Conservation (phyloP, 2,329 filamentous ascomycete species). For the Fusarium aywerte region DNA sequence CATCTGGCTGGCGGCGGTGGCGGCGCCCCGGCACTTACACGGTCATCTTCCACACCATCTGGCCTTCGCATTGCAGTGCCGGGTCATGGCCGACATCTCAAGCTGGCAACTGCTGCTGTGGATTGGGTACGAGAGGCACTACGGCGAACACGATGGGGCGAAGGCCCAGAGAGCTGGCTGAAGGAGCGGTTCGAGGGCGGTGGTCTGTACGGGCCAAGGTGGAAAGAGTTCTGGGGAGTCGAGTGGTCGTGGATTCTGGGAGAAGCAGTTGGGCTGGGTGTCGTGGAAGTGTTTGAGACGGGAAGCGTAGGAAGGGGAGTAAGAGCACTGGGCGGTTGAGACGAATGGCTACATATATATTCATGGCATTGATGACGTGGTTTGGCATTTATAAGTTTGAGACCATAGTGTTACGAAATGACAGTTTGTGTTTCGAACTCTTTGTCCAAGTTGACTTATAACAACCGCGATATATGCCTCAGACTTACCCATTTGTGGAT, state of each 20-base stretch:
- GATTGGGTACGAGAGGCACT: slow-evolving; percentile 70
- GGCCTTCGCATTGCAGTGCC: slow-evolving; percentile 70
- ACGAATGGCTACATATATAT: neutral
- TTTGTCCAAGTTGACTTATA: neutral
- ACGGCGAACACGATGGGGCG: slow-evolving; percentile 67
- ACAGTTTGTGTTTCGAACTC: neutral
- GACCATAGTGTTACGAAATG: neutral
- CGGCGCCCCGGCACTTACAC: slow-evolving; percentile 49
- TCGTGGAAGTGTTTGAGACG: slow-evolving; percentile 80
- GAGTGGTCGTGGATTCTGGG: slow-evolving; percentile 77
- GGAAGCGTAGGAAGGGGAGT: slow-evolving; percentile 77
- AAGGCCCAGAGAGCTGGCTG: slow-evolving; percentile 70
- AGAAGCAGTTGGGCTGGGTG: slow-evolving; percentile 75
- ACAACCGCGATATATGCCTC: neutral
- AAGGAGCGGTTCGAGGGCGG: slow-evolving; percentile 78
- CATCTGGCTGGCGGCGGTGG: slow-evolving; percentile 70
- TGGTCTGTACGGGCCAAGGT: slow-evolving; percentile 56
- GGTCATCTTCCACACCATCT: slow-evolving; percentile 32
- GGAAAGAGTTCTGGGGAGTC: slow-evolving; percentile 76
- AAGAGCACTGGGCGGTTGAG: slow-evolving; percentile 53
- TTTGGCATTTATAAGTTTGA: neutral
- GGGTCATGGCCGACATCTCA: slow-evolving; percentile 73
- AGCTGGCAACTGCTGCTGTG: slow-evolving; percentile 70
- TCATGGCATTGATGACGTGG: neutral
- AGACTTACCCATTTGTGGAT: neutral